Conservation (phyloP, 1,139 yeast species). For the Eremothecium gossypii region DNA sequence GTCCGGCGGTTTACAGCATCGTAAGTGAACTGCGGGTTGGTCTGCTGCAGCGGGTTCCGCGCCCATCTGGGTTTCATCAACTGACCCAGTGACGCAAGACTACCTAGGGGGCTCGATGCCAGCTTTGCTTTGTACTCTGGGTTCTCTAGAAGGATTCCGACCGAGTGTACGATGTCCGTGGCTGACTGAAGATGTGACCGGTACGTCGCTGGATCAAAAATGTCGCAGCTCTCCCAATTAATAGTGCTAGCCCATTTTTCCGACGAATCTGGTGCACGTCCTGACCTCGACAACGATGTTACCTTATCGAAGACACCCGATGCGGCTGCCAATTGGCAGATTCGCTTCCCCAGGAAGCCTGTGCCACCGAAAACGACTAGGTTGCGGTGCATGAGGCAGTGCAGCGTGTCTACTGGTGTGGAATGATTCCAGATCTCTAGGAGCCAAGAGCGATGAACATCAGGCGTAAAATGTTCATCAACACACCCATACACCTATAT, state of each 20-base stretch:
- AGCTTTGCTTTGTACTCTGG: constrained; percentile 48
- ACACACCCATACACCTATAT: background rate
- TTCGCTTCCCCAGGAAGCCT: constrained; percentile 66
- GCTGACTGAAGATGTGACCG: constrained; percentile 38
- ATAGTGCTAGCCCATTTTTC: constrained; percentile 51
- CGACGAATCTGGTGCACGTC: constrained; percentile 40
- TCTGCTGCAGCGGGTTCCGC: constrained; percentile 45
- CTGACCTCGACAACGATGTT: constrained; percentile 52
- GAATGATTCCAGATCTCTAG: no score
- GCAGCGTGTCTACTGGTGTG: no score
- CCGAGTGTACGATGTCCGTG: constrained; percentile 69
- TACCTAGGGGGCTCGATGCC: constrained; percentile 7
- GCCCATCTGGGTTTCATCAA: constrained; percentile 12
- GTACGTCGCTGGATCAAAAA: constrained; percentile 57
- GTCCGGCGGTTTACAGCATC: constrained; percentile 61
- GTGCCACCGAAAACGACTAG: constrained; percentile 71
- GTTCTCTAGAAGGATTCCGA: constrained; percentile 67
- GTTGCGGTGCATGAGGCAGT: constrained; percentile 9
- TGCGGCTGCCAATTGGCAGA: constrained; percentile 59
- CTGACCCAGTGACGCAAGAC: background rate
- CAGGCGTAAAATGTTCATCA: background rate
- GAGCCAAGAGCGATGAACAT: background rate
- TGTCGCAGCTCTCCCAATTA: constrained; percentile 60
- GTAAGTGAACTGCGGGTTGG: constrained; percentile 39
- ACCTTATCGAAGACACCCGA: constrained; percentile 51